These are phyloP conservation scores for Penicillium sclerotigenum DNA, from an alignment of 2,329 filamentous ascomycete species.

Conservation along the genomic window DNA sequence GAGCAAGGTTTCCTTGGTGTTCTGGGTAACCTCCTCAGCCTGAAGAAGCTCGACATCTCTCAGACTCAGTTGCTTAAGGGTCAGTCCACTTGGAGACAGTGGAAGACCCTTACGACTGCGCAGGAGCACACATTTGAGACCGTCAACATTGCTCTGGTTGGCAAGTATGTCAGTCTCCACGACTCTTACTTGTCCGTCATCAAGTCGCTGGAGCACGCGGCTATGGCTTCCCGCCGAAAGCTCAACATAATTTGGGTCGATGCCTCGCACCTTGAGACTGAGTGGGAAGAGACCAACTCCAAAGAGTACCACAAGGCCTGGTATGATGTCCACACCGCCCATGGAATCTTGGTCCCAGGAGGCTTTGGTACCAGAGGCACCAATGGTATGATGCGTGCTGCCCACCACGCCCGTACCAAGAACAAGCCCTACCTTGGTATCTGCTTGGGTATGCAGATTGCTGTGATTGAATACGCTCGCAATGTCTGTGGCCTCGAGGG, in stretches of 20 bases:
- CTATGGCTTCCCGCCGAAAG: conserved; percentile 15
- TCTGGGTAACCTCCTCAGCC: conserved; percentile 61
- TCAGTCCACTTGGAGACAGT: conserved; percentile 68
- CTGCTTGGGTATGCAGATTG: conserved; percentile 88
- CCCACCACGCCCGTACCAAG: conserved; percentile 78
- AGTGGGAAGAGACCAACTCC: conserved; percentile 65
- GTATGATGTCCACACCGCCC: conserved; percentile 70
- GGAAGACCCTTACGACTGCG: conserved; percentile 68
- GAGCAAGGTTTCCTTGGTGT: conserved; percentile 72
- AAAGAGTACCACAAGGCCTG: conserved; percentile 81
- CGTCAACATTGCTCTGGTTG: conserved; percentile 83
- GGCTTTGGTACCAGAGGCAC: conserved; percentile 80
- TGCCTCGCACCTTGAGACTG: conserved; percentile 73
- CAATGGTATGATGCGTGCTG: conserved; percentile 82
- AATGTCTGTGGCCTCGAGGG: conserved; percentile 64
- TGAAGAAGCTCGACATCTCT: conserved; percentile 50
- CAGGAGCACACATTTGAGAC: conserved; percentile 64
- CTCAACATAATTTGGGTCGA: conserved; percentile 71
- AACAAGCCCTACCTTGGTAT: conserved; percentile 81
- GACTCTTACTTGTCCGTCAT: conserved; percentile 81
- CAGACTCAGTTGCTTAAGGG: conserved; percentile 59
- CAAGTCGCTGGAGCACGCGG: conserved; percentile 57
- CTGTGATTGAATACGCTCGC: conserved; percentile 83
- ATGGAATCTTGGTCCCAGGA: conserved; percentile 56
- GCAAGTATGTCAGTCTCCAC: conserved; percentile 82